Evolutionary conservation across 768 basidiomycete genomes (phyloP), one percentile per base, ranked within the genome.

Genomic region (Cystofilobasidium capitatum): DNA sequence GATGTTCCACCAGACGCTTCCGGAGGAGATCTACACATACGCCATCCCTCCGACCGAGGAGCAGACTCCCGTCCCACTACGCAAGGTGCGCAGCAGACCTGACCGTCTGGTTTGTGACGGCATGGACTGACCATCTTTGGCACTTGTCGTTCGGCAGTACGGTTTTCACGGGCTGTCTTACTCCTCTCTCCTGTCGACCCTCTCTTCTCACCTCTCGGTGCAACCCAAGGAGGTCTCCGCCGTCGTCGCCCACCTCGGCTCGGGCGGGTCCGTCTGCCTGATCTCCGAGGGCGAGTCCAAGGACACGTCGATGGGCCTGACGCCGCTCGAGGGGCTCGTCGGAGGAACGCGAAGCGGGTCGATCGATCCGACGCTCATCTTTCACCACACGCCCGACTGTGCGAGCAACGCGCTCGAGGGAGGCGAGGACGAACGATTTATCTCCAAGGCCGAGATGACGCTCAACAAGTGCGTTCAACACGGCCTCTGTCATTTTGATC

Each of bases 241-340:
- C 60, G 89, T 94, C 66, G 81, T 89, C 20, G 80, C 90, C 36
- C 92, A 94, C 76, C 83, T 94, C 64, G 91, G 91, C 6, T 89
- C 88, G n/a, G 92, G 92, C 17, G 91, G 91, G 0, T 89, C 87
- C 17, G 84, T 82, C 17, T 91, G 89, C 75, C 84, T 85, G 22
- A 86, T 94, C 75, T 80, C 81, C 58, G 74, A 80, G 44, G 92
- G 92, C 26, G 78, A 82, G 68, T 89, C 88, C 26, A 80, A 86
- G 70, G 89, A 94, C 76, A 93, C 90, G 0, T 36, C 58, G 42
- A 96, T 96, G 92, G 91, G 91, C 3, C 82, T 96, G 42, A 92
- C 92, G 1, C 91, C 91, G 4, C 77, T 91, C n/a, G 84, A 85
- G 64, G 74, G 91, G 2, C 79, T 94, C 0, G 90, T 91, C 5